Evolutionary conservation across 371 early-diverging fungal species (phyloP), one percentile per base, ranked within the genome.

Genomic region (Mucor piriformis): DNA sequence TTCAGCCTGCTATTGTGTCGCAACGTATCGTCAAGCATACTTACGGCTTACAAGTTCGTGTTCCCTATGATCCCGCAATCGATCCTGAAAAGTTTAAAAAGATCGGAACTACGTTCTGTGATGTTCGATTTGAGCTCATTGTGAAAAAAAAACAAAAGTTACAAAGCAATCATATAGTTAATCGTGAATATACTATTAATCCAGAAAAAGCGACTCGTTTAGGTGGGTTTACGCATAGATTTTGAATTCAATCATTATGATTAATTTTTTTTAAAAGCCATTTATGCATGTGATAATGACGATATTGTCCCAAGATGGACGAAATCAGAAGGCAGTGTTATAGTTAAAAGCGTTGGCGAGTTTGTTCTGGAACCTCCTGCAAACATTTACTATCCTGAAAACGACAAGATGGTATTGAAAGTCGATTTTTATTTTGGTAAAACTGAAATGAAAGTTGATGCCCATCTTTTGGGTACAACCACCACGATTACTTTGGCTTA

Each of bases 11-110:
- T 43, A 76, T 82, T 64, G 78, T 85, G 44, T 77, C 82, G 29
- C 76, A 83, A 25, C 81, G 85, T 66, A 82, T 85, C 13, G 82
- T 83, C 2, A 76, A 83, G 61, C 74, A 83, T 18, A 83, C 82
- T 48, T 81, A 85, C 58, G 85, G 85, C 27, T 72, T 85, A 10
- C 82, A 83, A 49, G 82, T 83, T 6, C 76, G 83, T 24, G 82
- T 81, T 83, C 74, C 77, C 7, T 85, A 79, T 67, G 77, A 81
- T 34, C 77, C 78, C 8, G 73, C 77, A 3, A 53, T 63, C 6
- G 85, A 85, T 59, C 83, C 83, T 11, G 72, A 74, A 25, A 82
- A 85, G 52, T 79, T 82, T 44, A 81, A 79, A 42, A 81, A 81
- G 24, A 68, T 69, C 18, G 80, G 77, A 2, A 77, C 73, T 23